Percentiles rank a stretch among this genome's conserved stretches.
phyloP scores from a whole-genome alignment of 495 filamentous ascomycete species.

The Neurospora sp. region DNA sequence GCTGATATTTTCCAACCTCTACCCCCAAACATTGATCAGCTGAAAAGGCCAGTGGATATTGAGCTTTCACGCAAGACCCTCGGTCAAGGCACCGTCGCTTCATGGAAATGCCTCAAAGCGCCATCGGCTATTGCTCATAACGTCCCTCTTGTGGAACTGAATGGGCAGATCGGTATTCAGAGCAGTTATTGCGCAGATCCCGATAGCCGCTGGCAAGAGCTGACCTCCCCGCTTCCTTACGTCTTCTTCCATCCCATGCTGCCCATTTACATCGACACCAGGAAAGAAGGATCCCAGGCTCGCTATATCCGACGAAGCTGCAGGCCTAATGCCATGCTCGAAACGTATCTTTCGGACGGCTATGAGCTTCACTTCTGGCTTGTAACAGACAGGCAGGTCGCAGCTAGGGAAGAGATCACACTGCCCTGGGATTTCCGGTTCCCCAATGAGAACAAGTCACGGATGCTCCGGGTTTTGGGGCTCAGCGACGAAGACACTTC shows the following conservation, averaged over 20 bases:
- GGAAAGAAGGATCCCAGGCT: slow-evolving; percentile 69
- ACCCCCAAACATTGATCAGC: slow-evolving; percentile 27
- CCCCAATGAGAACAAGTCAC: slow-evolving; percentile 29
- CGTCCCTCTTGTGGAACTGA: slow-evolving; percentile 73
- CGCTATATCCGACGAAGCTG: slow-evolving; percentile 86
- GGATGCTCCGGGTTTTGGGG: slow-evolving; percentile 39
- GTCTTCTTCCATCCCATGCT: slow-evolving; percentile 75
- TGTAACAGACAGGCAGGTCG: slow-evolving; percentile 63
- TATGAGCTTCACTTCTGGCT: slow-evolving; percentile 83
- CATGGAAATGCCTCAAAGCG: slow-evolving; percentile 61
- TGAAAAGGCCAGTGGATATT: slow-evolving; percentile 23
- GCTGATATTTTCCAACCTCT: slow-evolving; percentile 41
- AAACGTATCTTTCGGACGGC: slow-evolving; percentile 65
- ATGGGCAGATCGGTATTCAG: slow-evolving; percentile 72
- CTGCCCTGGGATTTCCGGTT: slow-evolving; percentile 47
- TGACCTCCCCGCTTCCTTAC: slow-evolving; percentile 73
- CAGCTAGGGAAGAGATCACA: slow-evolving; percentile 44
- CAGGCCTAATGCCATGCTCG: slow-evolving; percentile 69
- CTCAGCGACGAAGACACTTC: slow-evolving; percentile 35
- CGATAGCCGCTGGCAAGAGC: slow-evolving; percentile 62
- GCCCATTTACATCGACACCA: slow-evolving; percentile 84
- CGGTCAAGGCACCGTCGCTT: slow-evolving; percentile 34
- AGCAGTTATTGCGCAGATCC: slow-evolving; percentile 65
- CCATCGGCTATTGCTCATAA: slow-evolving; percentile 48
- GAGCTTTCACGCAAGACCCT: slow-evolving; percentile 36